Conservation (phyloP, 148 eudicot species). For the Silene uniflora region DNA sequence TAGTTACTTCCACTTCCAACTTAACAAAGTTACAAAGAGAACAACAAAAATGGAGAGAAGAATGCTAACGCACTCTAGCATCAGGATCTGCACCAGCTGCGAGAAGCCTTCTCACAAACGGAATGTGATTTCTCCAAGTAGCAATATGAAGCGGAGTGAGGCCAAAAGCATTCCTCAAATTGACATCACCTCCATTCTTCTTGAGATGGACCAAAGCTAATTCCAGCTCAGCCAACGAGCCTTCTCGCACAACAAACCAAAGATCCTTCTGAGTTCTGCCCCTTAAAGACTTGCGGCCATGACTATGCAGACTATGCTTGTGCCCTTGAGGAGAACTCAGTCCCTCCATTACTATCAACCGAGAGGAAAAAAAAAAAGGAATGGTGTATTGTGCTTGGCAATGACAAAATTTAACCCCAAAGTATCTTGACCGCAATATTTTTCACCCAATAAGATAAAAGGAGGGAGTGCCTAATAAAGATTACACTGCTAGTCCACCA, state of each 20-base stretch:
- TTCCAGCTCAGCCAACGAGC: conserved; percentile 73
- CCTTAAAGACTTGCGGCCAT: conserved; percentile 40
- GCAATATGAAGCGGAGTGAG: conserved; percentile 92
- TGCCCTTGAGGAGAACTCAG: conserved; percentile 46
- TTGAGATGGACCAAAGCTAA: conserved; percentile 59
- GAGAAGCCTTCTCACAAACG: conserved; percentile 83
- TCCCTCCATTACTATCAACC: conserved; percentile 45
- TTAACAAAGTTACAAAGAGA: neutral
- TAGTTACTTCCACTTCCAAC: neutral
- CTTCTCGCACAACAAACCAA: conserved; percentile 60
- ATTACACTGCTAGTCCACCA: conserved; percentile 5
- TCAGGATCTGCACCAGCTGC: conserved; percentile 98
- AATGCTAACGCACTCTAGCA: conserved; percentile 67
- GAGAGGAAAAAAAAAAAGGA: neutral
- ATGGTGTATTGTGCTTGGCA: neutral
- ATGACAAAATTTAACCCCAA: neutral
- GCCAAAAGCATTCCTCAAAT: conserved; percentile 73
- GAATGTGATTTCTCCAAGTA: conserved; percentile 95
- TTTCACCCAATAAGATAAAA: neutral
- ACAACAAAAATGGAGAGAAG: neutral
- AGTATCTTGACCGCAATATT: neutral
- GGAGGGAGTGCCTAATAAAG: no score
- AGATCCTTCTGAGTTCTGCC: conserved; percentile 58
- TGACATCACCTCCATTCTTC: conserved; percentile 80
- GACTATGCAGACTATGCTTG: conserved; percentile 48